Base-by-base conservation (phyloP, 2,329 filamentous ascomycete genomes). In the Trichoderma brevicompactum region DNA sequence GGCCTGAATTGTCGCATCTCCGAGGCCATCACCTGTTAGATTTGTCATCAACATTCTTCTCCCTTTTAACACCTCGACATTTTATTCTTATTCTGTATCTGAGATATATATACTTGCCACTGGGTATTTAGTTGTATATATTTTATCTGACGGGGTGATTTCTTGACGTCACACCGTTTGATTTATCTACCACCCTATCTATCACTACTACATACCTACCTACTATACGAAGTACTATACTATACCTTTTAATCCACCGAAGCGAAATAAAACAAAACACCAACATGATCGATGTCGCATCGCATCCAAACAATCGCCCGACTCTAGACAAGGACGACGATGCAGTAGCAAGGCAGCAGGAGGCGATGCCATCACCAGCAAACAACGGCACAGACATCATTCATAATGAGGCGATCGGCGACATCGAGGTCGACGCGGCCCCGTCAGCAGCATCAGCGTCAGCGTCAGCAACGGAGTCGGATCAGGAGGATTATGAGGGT, bases 11-110 rank as follows among this genome's bases (percentile, higher is more conserved):
- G 38, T 48, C 41, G 55, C 40, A 44, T 58, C 41, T 58, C 52
- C 36, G 52, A 17, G 55, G 36, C 36, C 49, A 53, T 63, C 59
- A 54, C 49, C 49, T 54, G 59, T 63, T 63, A 63, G 38, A 63
- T 63, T 63, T 63, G 59, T 63, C 49, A 63, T 53, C 59, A 63
- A 28, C 52, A 55, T 5, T 12, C 56, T 19, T 49, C 34, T 60
- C 34, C 38, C 49, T 19, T 12, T 53, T 23, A 19, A 43, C 38
- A 32, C 40, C 46, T 36, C 36, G 13, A 53, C 19, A 41, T 28
- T 28, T 5, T 28, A n/a, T n/a, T n/a, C n/a, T n/a, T n/a, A n/a
- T n/a, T n/a, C n/a, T 28, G 2, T 28, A 28, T 28, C 23, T 28
- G 23, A 44, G 41, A 17, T 23, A 44, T 54, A 53, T 54, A 63